A percentile compares a stretch with the other conserved stretches of the same genome.
Evolutionary conservation across 441 rosid genomes (phyloP).

Genomic region (Pelargonium cotyledonis): DNA sequence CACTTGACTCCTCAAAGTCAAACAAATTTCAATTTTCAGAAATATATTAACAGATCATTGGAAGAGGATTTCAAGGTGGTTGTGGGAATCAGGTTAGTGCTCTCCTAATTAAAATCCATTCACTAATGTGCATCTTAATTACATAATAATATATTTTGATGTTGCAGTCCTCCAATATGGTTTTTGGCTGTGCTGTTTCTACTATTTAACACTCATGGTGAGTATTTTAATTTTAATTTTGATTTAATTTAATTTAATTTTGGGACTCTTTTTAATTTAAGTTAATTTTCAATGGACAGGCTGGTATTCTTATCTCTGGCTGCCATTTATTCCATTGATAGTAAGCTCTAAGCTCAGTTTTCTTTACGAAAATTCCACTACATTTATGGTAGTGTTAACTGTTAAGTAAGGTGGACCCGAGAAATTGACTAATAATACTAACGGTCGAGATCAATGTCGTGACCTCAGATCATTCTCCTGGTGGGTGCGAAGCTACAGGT

Average conservation of each 20-base stretch:
- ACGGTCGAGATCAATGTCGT: slow-evolving; percentile 48
- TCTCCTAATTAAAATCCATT: not conserved
- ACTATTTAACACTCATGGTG: slow-evolving; percentile 47
- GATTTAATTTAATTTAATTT: not conserved
- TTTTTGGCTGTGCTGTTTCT: slow-evolving; percentile 50
- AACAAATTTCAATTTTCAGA: slow-evolving; percentile 40
- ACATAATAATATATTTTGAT: not conserved
- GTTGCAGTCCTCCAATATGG: slow-evolving; percentile 60
- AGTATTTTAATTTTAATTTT: not conserved
- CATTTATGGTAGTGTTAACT: too few species aligned
- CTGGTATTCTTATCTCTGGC: slow-evolving; percentile 49
- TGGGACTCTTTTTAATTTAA: not conserved
- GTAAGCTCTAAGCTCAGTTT: slow-evolving; percentile 24
- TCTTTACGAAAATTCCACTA: not conserved
- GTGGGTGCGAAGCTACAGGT: slow-evolving; percentile 65
- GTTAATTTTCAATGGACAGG: slow-evolving; percentile 29
- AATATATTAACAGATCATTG: slow-evolving; percentile 55
- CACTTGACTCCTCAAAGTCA: slow-evolving; percentile 57
- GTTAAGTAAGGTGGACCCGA: too few species aligned
- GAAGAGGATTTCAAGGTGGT: slow-evolving; percentile 62
- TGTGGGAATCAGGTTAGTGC: slow-evolving; percentile 47
- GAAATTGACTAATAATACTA: not conserved
- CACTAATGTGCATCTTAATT: not conserved
- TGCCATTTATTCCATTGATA: slow-evolving; percentile 51
- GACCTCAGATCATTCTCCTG: slow-evolving; percentile 42